Percentiles rank a stretch among this genome's conserved stretches.
phyloP scores from a whole-genome alignment of 148 eudicot genomes.

The Pharnaceum exiguum region DNA sequence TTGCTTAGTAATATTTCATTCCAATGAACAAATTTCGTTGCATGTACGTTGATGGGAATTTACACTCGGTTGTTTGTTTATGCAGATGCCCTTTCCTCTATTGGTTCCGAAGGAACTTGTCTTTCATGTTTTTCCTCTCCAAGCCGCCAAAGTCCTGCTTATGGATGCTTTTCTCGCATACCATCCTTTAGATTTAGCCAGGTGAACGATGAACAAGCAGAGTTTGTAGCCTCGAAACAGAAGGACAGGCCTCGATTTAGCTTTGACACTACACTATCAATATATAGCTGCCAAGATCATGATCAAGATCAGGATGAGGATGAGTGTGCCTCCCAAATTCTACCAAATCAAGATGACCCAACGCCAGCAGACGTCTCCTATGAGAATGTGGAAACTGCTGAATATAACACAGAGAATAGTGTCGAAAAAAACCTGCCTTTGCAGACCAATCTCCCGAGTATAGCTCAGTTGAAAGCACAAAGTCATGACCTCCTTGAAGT shows the following conservation, averaged over 20 bases:
- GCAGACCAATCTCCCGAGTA: background rate
- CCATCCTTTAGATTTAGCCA: constrained; percentile 9
- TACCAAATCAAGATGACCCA: constrained; percentile 11
- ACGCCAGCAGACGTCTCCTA: constrained; percentile 24
- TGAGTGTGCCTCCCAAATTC: background rate
- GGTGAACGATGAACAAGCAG: background rate
- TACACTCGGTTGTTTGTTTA: background rate
- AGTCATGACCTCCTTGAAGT: constrained; percentile 29
- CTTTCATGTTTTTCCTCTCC: constrained; percentile 57
- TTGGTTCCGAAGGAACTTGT: constrained; percentile 37
- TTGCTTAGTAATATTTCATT: background rate
- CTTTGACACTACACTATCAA: constrained; percentile 1
- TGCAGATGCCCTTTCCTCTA: constrained; percentile 54
- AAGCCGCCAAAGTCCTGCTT: constrained; percentile 35
- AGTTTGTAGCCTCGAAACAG: constrained; percentile 3
- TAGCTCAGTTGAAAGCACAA: constrained; percentile 27
- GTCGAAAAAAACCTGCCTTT: background rate
- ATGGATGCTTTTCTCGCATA: constrained; percentile 21
- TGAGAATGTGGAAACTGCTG: constrained; percentile 23
- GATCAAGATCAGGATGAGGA: constrained; percentile 13
- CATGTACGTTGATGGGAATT: background rate
- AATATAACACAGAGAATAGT: constrained; percentile 5
- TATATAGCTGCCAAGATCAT: constrained; percentile 9
- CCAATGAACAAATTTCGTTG: background rate
- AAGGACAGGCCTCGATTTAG: background rate